These are phyloP conservation scores for Aspergillus calidoustus DNA, from an alignment of 2,329 filamentous ascomycete species.

Conservation along the genomic window DNA sequence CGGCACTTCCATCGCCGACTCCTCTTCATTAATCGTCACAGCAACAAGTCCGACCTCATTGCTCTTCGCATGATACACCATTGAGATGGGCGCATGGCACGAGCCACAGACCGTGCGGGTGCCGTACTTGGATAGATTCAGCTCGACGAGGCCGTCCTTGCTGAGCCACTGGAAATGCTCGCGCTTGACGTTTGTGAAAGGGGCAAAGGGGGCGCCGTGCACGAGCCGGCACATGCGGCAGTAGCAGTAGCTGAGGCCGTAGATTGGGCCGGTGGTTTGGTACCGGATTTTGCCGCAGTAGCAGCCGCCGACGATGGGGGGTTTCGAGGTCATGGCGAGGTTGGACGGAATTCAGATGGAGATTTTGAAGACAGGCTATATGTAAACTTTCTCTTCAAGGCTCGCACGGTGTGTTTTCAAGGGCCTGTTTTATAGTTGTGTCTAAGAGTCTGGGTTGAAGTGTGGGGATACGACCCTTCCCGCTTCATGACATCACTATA, in stretches of 20 bases:
- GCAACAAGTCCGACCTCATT: constrained; percentile 7
- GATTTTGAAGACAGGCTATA: background rate
- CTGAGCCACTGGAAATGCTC: constrained; percentile 5
- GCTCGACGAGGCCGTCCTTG: background rate
- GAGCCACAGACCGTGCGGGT: background rate
- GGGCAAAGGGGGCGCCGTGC: constrained; percentile 10
- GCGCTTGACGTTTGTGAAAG: constrained; percentile 1
- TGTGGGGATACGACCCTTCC: background rate
- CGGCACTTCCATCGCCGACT: background rate
- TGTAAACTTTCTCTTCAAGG: too few species aligned
- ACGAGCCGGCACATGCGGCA: constrained; percentile 7
- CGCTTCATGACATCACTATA: background rate
- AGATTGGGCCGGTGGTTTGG: constrained; percentile 3
- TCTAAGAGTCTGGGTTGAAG: background rate
- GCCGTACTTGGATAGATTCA: background rate
- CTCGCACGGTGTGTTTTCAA: too few species aligned
- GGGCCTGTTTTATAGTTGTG: too few species aligned
- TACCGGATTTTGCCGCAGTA: constrained; percentile 10
- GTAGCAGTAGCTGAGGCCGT: constrained; percentile 13
- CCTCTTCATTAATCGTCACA: constrained; percentile 1
- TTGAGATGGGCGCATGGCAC: constrained; percentile 5
- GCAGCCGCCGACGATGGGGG: background rate
- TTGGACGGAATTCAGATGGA: too few species aligned
- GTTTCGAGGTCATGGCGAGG: background rate
- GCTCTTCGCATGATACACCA: constrained; percentile 4